Conservation (phyloP, 2,329 filamentous ascomycete genomes). For the Neopestalotiopsis rosae region DNA sequence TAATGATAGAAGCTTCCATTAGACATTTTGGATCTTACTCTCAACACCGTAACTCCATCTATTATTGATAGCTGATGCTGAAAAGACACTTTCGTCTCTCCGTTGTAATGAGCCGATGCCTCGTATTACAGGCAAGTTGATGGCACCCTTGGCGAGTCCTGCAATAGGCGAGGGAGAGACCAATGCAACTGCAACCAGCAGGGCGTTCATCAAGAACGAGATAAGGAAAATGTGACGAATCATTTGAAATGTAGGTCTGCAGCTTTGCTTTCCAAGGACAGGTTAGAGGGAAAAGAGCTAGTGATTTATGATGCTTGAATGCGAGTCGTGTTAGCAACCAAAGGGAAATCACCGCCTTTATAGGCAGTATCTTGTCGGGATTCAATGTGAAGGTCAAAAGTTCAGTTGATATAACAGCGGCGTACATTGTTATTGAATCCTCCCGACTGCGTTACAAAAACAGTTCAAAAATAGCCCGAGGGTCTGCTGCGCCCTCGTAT, state of each 20-base stretch:
- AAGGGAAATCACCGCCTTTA: not conserved
- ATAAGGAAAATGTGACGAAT: not conserved
- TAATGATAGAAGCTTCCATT: not conserved
- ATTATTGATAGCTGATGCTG: not conserved
- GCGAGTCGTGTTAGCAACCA: not conserved
- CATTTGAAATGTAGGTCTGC: not conserved
- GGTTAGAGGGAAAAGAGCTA: not conserved
- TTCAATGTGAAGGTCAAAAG: not conserved
- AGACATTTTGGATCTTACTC: not conserved
- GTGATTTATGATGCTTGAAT: not conserved
- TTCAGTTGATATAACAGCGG: not conserved
- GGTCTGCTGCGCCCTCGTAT: not conserved
- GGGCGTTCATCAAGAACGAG: not conserved
- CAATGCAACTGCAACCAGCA: not conserved
- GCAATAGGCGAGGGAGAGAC: not conserved
- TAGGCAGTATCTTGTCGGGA: not conserved
- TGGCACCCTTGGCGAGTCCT: not conserved
- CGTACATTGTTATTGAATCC: not conserved
- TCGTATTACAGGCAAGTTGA: not conserved
- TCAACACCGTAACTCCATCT: not conserved
- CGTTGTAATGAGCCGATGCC: not conserved
- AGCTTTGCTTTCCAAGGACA: not conserved
- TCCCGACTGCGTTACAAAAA: not conserved
- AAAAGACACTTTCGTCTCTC: not conserved
- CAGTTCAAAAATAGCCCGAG: not conserved